Evolutionary conservation across 2,329 filamentous ascomycete species (phyloP).

Genomic region (Chrysosporium keratinophilum): DNA sequence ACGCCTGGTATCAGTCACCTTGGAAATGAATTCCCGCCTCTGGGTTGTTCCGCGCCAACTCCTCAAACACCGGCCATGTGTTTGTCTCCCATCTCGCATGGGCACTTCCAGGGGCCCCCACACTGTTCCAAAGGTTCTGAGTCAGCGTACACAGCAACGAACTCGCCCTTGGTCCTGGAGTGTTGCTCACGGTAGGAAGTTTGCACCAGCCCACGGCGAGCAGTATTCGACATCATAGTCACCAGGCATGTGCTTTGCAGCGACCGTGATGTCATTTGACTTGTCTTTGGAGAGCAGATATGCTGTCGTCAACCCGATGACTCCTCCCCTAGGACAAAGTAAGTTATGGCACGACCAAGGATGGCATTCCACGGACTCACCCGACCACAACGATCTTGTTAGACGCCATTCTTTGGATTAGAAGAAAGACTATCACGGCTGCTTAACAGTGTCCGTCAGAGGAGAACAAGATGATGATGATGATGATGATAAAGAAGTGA

Average conservation of each 20-base stretch:
- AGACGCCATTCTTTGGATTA: constrained; percentile 20
- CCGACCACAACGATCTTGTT: constrained; percentile 35
- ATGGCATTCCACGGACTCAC: constrained; percentile 19
- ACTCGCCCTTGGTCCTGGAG: not conserved
- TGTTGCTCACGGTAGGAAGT: constrained; percentile 57
- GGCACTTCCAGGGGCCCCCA: constrained; percentile 30
- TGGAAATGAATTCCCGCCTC: constrained; percentile 76
- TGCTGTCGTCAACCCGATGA: constrained; percentile 56
- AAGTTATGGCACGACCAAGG: constrained; percentile 6
- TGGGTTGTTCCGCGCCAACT: constrained; percentile 53
- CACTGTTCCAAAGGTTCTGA: constrained; percentile 20
- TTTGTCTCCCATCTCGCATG: constrained; percentile 48
- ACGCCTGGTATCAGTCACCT: constrained; percentile 32
- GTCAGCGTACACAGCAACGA: not conserved
- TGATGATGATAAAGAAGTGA: constrained; percentile 21
- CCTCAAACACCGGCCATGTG: constrained; percentile 54
- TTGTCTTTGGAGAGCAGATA: constrained; percentile 49
- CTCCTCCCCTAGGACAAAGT: constrained; percentile 45
- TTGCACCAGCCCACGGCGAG: constrained; percentile 80
- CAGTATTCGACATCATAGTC: constrained; percentile 88
- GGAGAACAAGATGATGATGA: constrained; percentile 2
- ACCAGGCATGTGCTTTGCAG: constrained; percentile 84
- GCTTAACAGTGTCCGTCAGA: no score
- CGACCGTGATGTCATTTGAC: constrained; percentile 53
- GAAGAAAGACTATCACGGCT: no score